These are phyloP conservation scores for Peronospora farinosa DNA, from an alignment of 352 stramenopile species.

Conservation along the genomic window DNA sequence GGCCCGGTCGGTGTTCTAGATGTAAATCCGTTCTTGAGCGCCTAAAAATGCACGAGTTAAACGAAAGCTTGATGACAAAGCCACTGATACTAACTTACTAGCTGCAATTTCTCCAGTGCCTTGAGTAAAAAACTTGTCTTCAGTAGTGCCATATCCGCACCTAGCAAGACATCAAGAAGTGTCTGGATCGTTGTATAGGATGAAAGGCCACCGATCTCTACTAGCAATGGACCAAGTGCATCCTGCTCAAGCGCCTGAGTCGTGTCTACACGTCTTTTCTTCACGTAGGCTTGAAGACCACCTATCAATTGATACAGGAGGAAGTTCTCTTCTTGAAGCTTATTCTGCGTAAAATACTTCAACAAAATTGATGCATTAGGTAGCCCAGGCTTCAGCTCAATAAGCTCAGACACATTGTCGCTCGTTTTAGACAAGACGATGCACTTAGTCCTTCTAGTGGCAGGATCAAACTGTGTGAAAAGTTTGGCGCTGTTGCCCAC, in stretches of 20 bases:
- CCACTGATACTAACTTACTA: constrained; percentile 29
- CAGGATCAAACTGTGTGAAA: constrained; percentile 48
- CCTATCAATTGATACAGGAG: constrained; percentile 74
- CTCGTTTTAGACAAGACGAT: constrained; percentile 39
- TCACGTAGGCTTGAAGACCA: constrained; percentile 61
- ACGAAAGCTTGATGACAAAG: not conserved
- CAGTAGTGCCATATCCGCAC: constrained; percentile 50
- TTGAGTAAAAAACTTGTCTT: constrained; percentile 55
- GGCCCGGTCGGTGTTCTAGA: constrained; percentile 49
- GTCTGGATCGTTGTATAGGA: constrained; percentile 61
- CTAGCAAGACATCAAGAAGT: constrained; percentile 66
- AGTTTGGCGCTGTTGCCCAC: constrained; percentile 61
- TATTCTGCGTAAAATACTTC: constrained; percentile 84
- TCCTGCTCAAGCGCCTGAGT: constrained; percentile 46
- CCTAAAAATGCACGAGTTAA: constrained; percentile 28
- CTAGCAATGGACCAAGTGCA: constrained; percentile 42
- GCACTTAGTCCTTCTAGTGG: constrained; percentile 38
- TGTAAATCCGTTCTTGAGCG: constrained; percentile 47
- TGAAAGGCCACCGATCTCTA: constrained; percentile 56
- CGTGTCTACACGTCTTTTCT: constrained; percentile 43
- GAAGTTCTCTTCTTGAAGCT: constrained; percentile 84
- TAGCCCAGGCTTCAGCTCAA: constrained; percentile 49
- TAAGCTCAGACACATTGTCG: constrained; percentile 40
- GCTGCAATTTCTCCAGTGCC: constrained; percentile 53
- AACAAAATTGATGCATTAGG: constrained; percentile 60